Evolutionary conservation across 2,329 filamentous ascomycete genomes (phyloP).

Genomic region (Shiraia sp.): DNA sequence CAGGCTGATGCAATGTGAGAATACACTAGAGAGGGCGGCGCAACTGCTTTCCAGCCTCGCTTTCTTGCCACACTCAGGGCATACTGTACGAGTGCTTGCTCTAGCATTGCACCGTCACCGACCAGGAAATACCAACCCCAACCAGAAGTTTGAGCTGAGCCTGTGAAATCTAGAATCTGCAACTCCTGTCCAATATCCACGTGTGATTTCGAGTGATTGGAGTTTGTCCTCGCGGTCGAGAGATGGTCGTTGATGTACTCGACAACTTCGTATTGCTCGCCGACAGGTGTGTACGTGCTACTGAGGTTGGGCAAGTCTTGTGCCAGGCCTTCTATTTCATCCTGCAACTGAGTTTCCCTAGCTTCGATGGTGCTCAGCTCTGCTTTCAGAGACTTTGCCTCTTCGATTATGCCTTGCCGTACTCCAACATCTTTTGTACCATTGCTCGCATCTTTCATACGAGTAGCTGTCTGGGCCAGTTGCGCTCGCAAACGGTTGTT

Average conservation of each 20-base stretch:
- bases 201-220: slow-evolving; percentile 76
- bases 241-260: slow-evolving; percentile 78
- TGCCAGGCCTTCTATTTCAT: slow-evolving; percentile 75
- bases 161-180: slow-evolving; percentile 87
- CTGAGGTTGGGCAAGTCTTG: slow-evolving; percentile 86
- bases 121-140: slow-evolving; percentile 98
- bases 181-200: slow-evolving; percentile 84
- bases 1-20: slow-evolving; percentile 87
- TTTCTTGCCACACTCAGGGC: slow-evolving; percentile 73
- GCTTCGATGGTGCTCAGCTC: slow-evolving; percentile 64
- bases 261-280: slow-evolving; percentile 66
- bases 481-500: slow-evolving; percentile 66
- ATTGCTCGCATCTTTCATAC: slow-evolving; percentile 23
- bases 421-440: slow-evolving; percentile 41
- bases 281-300: slow-evolving; percentile 72
- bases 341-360: slow-evolving; percentile 61
- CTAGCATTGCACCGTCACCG: slow-evolving; percentile 90
- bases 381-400: slow-evolving; percentile 68
- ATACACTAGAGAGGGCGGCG: slow-evolving; percentile 90
- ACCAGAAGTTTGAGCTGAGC: slow-evolving; percentile 78
- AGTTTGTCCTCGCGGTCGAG: no score
- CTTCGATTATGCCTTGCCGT: slow-evolving; percentile 61
- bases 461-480: slow-evolving; percentile 48
- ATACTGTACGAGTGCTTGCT: slow-evolving; percentile 90
- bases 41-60: slow-evolving; percentile 77